Evolutionary conservation across 179 eudicot species (phyloP).

Genomic region (Beta corolliflora): DNA sequence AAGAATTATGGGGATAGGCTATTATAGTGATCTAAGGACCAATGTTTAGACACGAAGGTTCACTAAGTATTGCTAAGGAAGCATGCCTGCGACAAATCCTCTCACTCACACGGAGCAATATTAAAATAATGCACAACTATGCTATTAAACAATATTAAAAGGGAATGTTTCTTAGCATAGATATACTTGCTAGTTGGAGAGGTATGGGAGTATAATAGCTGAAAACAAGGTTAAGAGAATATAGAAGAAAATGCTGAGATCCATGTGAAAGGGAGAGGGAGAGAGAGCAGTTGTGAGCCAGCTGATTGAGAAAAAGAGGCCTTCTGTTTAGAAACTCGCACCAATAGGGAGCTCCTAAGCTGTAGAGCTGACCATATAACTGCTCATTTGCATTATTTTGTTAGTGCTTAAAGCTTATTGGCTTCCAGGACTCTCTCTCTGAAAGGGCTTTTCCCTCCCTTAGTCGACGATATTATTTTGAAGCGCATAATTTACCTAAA

Average conservation of each 20-base stretch:
- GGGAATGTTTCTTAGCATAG: constrained; percentile 49
- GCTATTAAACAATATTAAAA: constrained; percentile 33
- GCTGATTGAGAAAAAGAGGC: constrained; percentile 36
- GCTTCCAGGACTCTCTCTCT: constrained; percentile 52
- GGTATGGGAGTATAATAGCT: constrained; percentile 43
- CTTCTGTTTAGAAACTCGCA: constrained; percentile 61
- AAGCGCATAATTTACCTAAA: constrained; percentile 8
- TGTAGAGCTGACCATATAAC: constrained; percentile 29
- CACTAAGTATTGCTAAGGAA: constrained; percentile 36
- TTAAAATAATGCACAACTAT: constrained; percentile 21
- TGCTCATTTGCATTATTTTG: constrained; percentile 32
- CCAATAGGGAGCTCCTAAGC: constrained; percentile 42
- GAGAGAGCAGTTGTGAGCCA: constrained; percentile 17
- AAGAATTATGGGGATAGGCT: constrained; percentile 48
- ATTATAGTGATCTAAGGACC: constrained; percentile 48
- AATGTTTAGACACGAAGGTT: constrained; percentile 52
- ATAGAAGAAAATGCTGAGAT: constrained; percentile 35
- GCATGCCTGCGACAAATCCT: constrained; percentile 48
- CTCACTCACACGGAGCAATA: constrained; percentile 39
- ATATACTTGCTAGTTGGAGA: constrained; percentile 33
- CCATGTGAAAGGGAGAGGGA: constrained; percentile 29
- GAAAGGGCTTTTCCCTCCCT: constrained; percentile 14
- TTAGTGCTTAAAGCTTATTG: constrained; percentile 51
- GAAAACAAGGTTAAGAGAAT: constrained; percentile 47
- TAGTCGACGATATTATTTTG: background rate